These are phyloP conservation scores for Neoboletus subvelutipes DNA, from an alignment of 768 basidiomycete species.

Conservation along the genomic window DNA sequence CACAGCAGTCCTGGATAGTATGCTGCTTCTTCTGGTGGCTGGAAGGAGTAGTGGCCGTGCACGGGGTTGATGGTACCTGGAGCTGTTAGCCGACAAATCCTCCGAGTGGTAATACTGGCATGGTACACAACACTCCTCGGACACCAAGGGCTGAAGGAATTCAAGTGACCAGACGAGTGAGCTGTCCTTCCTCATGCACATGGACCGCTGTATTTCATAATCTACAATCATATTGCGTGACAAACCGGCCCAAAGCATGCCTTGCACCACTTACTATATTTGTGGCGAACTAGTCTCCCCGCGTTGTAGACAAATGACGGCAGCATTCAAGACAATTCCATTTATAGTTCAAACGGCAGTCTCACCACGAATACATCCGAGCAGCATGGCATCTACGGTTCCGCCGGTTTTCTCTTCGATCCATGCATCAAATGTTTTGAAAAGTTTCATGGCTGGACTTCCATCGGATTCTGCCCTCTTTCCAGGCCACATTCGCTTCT, in stretches of 20 bases:
- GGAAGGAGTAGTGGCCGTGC: background rate
- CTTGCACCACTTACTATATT: background rate
- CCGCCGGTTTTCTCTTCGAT: constrained; percentile 61
- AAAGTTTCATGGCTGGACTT: constrained; percentile 65
- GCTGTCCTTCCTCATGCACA: background rate
- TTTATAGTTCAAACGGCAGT: constrained; percentile 36
- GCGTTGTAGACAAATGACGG: background rate
- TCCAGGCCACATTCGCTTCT: constrained; percentile 83
- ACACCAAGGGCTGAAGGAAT: background rate
- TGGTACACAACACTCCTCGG: background rate
- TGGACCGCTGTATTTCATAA: background rate
- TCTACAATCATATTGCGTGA: background rate
- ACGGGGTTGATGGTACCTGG: background rate
- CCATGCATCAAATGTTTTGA: constrained; percentile 75
- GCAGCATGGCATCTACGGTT: constrained; percentile 62
- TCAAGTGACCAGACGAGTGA: background rate
- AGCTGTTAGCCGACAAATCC: background rate
- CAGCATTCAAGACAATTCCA: background rate
- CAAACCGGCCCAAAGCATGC: background rate
- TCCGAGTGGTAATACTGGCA: background rate
- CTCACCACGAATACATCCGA: constrained; percentile 72
- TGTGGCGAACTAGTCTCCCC: background rate
- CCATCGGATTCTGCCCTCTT: constrained; percentile 50
- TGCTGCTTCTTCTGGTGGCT: background rate
- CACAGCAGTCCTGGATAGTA: background rate